Evolutionary conservation across 768 basidiomycete species (phyloP).

Genomic region (Suillus tomentosus): DNA sequence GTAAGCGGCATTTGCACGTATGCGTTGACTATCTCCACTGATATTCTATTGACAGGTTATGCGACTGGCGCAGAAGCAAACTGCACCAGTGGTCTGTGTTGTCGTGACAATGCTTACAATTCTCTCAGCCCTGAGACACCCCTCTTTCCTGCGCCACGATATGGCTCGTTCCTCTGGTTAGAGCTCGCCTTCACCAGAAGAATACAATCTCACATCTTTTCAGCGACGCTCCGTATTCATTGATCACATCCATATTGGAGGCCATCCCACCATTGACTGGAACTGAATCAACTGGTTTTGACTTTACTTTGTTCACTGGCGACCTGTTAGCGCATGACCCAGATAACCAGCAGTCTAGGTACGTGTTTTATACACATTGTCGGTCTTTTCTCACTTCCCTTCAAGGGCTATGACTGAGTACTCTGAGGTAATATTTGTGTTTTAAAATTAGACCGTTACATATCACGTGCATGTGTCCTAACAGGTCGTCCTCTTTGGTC

Average conservation of each 20-base stretch:
- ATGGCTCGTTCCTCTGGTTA: constrained; percentile 63
- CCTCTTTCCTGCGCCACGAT: constrained; percentile 65
- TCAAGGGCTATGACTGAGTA: constrained; percentile 60
- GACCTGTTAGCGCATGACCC: constrained; percentile 76
- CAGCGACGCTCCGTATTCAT: constrained; percentile 65
- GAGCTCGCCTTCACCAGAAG: constrained; percentile 2
- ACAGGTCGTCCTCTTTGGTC: constrained; percentile 64
- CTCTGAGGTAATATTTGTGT: constrained; percentile 49
- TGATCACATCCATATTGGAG: constrained; percentile 60
- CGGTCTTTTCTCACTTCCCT: constrained; percentile 9
- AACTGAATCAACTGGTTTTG: constrained; percentile 61
- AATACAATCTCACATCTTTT: constrained; percentile 15
- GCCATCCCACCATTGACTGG: constrained; percentile 68
- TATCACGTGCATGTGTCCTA: neutral
- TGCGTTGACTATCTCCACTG: constrained; percentile 2
- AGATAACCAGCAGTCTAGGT: constrained; percentile 64
- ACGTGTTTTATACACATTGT: constrained; percentile 17
- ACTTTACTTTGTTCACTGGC: constrained; percentile 70
- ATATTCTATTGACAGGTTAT: constrained; percentile 47
- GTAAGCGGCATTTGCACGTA: constrained; percentile 36
- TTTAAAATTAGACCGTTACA: constrained; percentile 13
- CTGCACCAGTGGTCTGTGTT: constrained; percentile 68
- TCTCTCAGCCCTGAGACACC: constrained; percentile 48
- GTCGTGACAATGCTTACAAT: constrained; percentile 57
- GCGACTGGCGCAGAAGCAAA: constrained; percentile 72